Evolutionary conservation across 345 rosid species (phyloP).

Genomic region (Gossypium australe): DNA sequence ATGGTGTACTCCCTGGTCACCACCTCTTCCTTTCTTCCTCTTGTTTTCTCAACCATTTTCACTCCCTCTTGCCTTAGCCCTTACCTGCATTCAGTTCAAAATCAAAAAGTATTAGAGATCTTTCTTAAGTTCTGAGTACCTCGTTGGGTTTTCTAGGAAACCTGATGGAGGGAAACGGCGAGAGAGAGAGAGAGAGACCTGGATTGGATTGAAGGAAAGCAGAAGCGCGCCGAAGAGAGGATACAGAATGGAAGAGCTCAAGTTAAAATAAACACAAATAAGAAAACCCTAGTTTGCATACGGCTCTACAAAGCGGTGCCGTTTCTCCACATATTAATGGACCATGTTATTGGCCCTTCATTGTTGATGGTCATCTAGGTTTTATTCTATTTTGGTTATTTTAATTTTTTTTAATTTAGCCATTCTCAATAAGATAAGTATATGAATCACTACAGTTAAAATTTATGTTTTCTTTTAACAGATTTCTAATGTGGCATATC

Average conservation of each 20-base stretch:
- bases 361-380: too few relatives aligned
- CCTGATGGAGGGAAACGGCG: neutral
- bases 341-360: neutral
- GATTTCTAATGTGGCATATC: too few relatives aligned
- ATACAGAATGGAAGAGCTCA: neutral
- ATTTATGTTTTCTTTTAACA: too few relatives aligned
- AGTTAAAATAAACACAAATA: neutral
- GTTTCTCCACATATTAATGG: neutral
- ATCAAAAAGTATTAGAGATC: neutral
- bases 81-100: constrained; percentile 25
- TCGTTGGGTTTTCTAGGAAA: neutral
- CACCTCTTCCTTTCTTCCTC: constrained; percentile 75
- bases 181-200: constrained; percentile 5
- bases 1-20: constrained; percentile 85
- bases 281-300: neutral
- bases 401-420: too few relatives aligned
- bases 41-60: constrained; percentile 60
- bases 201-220: neutral
- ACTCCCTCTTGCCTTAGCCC: constrained; percentile 7
- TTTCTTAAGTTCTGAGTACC: neutral
- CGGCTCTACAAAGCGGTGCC: neutral
- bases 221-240: neutral
- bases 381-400: too few relatives aligned
- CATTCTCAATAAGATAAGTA: accelerated
- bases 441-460: too few relatives aligned